Conservation (phyloP, 768 basidiomycete genomes). For the Trametes cubensis region DNA sequence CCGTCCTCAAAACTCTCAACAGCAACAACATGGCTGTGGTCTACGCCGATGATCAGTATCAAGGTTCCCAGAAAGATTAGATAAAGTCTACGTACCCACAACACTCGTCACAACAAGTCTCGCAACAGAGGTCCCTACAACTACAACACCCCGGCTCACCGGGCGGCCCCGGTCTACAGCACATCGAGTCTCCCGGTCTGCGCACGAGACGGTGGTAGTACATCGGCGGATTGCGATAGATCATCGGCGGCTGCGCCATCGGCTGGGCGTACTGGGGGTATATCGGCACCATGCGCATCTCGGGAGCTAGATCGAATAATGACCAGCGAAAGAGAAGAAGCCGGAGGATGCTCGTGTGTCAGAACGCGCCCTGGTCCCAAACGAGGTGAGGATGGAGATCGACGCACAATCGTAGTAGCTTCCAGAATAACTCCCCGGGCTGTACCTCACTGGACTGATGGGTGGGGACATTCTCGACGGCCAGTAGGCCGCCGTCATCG, state of each 20-base stretch:
- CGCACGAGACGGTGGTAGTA: slow-evolving; percentile 20
- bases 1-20: neutral
- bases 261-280: slow-evolving; percentile 32
- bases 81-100: slow-evolving; percentile 20
- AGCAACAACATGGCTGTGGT: slow-evolving; percentile 15
- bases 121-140: slow-evolving; percentile 27
- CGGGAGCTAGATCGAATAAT: slow-evolving; percentile 24
- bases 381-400: neutral
- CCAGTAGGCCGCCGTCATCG: slow-evolving; percentile 28
- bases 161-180: neutral
- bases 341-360: neutral
- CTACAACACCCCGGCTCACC: too few species aligned
- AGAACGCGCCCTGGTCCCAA: neutral
- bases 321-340: neutral
- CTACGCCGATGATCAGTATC: neutral
- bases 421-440: slow-evolving; percentile 22
- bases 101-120: slow-evolving; percentile 25
- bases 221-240: slow-evolving; percentile 29
- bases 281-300: slow-evolving; percentile 32
- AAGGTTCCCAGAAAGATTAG: too few species aligned
- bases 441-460: slow-evolving; percentile 23
- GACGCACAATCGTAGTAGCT: slow-evolving; percentile 32
- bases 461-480: slow-evolving; percentile 26
- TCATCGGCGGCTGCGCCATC: slow-evolving; percentile 28
- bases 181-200: slow-evolving; percentile 14